A percentile compares a stretch with the other conserved stretches of the same genome.
Conservation (phyloP, 2,329 filamentous ascomycete genomes). For the Xylariaceae sp. region DNA sequence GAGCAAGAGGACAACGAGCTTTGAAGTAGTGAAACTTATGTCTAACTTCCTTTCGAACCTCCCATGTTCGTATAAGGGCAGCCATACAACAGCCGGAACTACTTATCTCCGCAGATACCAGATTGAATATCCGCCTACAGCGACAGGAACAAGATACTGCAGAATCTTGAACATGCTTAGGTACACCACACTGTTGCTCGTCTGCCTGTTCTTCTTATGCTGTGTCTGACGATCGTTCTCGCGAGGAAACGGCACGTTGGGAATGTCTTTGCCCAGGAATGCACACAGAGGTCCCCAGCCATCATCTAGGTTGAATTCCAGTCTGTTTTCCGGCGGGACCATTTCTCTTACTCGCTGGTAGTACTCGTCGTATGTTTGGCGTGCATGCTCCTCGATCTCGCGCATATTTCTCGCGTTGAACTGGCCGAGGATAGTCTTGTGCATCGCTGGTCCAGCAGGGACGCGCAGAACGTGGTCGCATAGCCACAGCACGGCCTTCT, state of each 20-base stretch:
- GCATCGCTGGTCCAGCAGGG: background rate
- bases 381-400: background rate
- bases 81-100: too few relatives aligned
- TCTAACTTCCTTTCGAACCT: too few relatives aligned
- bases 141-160: background rate
- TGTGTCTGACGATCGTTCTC: background rate
- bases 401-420: background rate
- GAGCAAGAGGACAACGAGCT: too few relatives aligned
- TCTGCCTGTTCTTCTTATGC: background rate
- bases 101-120: background rate
- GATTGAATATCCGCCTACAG: background rate
- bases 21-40: too few relatives aligned
- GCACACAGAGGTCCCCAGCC: constrained; percentile 7
- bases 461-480: background rate
- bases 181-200: background rate
- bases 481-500: background rate
- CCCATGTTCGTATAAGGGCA: too few relatives aligned
- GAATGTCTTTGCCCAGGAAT: constrained; percentile 2
- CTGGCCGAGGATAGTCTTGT: constrained; percentile 2
- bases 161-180: background rate
- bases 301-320: constrained; percentile 6
- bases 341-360: constrained; percentile 1
- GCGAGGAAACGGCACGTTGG: constrained; percentile 2
- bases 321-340: constrained; percentile 1
- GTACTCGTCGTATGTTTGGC: constrained; percentile 5